phyloP scores from a whole-genome alignment of 2,329 filamentous ascomycete genomes.

The Colletotrichum sp. region DNA sequence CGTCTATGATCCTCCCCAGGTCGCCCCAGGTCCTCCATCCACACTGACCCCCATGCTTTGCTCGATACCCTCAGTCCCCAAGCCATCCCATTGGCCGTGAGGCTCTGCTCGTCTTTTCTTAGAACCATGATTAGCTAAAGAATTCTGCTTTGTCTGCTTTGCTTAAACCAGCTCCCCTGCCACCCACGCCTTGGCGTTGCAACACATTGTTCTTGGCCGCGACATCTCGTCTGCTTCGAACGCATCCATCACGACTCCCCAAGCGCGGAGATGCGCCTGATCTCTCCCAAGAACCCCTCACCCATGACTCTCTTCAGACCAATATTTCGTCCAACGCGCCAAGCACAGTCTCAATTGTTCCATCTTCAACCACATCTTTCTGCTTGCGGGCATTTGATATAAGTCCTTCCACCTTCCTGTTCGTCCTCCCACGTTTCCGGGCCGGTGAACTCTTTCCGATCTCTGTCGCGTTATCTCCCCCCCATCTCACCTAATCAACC shows the following conservation, averaged over 20 bases:
- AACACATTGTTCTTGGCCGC: conserved; percentile 7
- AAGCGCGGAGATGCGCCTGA: not conserved
- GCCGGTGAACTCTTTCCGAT: conserved; percentile 1
- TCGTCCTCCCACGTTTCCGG: not conserved
- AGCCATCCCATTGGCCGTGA: not conserved
- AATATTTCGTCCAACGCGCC: not conserved
- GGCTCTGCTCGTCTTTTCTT: not conserved
- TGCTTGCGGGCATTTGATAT: conserved; percentile 1
- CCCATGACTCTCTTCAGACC: not conserved
- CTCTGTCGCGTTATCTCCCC: not conserved
- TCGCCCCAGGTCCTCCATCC: not conserved
- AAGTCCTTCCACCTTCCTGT: conserved; percentile 5
- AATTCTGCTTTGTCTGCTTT: not conserved
- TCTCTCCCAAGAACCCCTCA: not conserved
- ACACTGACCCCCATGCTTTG: conserved; percentile 6
- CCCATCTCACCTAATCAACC: conserved; percentile 1
- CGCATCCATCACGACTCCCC: conserved; percentile 6
- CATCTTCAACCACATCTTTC: not conserved
- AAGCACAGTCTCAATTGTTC: not conserved
- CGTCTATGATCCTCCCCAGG: not conserved
- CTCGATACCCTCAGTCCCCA: not conserved
- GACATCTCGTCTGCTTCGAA: conserved; percentile 13
- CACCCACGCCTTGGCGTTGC: conserved; percentile 1
- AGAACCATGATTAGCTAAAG: not conserved
- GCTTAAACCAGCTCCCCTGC: not conserved